Evolutionary conservation across 2,329 filamentous ascomycete species (phyloP), one percentile per base, ranked within the genome.

Genomic region (Penicillium psychrosexuale): DNA sequence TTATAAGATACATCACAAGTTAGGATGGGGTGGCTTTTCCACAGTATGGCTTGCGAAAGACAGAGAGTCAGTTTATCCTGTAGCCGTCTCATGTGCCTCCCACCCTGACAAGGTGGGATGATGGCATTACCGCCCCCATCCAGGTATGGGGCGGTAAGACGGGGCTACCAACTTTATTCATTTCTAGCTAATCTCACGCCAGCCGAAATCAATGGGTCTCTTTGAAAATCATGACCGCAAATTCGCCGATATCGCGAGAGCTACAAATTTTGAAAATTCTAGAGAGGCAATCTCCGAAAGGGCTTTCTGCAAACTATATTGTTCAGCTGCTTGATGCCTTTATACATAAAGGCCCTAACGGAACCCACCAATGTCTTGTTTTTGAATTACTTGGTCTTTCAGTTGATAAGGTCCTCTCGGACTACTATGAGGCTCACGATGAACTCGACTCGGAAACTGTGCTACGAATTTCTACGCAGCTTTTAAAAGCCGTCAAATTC

Each of bases 11-110:
- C 61, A 75, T 47, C 71, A 77, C 50, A 80, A 80, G 61, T 61
- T 80, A 30, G 77, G 77, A 28, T 75, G 68, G 31, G 77, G 78
- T 22, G 71, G 71, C 1, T 78, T 65, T 58, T 75, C 76, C 5
- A 80, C 76, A 8, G 72, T 79, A 36, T 80, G 75, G 78, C 71
- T 79, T 36, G 76, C 73, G 43, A 61, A 63, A 2, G 68, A 75
- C 59, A 56, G 50, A 34, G 39, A 61, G 68, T 71, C 28, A 58
- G 61, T 4, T 12, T 9, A 2, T 22, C 19, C 19, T 22, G 19
- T 22, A 22, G 19, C 19, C 19, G 19, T 22, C 19, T 22, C 3
- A 22, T 22, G 19, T 22, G 19, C 19, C 19, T 22, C 19, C n/a
- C n/a, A n/a, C n/a, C 19, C 19, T 22, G 19, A 22, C 19, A 22